These are phyloP conservation scores for Sinapis alba DNA, from an alignment of 441 rosid genomes.

Conservation along the genomic window DNA sequence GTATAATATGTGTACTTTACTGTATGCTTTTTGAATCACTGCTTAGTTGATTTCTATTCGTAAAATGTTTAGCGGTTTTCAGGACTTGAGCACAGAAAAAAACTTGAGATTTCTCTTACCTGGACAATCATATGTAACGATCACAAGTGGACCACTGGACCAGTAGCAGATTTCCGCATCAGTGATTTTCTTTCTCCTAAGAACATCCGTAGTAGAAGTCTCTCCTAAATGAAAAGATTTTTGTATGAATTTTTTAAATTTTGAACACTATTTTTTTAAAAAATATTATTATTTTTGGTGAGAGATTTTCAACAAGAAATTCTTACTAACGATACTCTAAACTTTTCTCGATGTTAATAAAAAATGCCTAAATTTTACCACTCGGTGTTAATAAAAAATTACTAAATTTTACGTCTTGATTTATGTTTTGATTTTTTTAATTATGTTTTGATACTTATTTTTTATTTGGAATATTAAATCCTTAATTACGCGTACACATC, in stretches of 20 bases:
- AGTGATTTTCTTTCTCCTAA: too few species aligned
- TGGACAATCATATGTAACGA: slow-evolving; percentile 27
- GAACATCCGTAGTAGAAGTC: too few species aligned
- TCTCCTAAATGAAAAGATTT: too few species aligned
- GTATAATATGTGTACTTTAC: slow-evolving; percentile 33
- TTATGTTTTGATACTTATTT: too few species aligned
- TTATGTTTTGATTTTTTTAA: neutral
- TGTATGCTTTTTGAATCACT: neutral
- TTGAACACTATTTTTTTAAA: too few species aligned
- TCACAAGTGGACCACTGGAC: slow-evolving; percentile 74
- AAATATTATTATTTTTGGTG: too few species aligned
- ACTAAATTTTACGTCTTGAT: neutral
- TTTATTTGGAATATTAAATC: slow-evolving; percentile 12
- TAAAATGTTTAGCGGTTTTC: neutral
- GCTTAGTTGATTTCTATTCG: slow-evolving; percentile 17
- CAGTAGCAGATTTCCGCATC: slow-evolving; percentile 1
- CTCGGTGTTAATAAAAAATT: too few species aligned
- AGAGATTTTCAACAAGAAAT: too few species aligned
- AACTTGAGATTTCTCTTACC: slow-evolving; percentile 18
- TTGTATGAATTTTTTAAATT: too few species aligned
- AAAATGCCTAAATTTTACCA: too few species aligned
- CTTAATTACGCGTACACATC: slow-evolving; percentile 33
- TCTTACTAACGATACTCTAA: too few species aligned
- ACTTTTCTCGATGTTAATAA: too few species aligned
- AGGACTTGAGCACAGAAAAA: neutral